Evolutionary conservation across 441 rosid species (phyloP).

Genomic region (Flueggea neowawraea): DNA sequence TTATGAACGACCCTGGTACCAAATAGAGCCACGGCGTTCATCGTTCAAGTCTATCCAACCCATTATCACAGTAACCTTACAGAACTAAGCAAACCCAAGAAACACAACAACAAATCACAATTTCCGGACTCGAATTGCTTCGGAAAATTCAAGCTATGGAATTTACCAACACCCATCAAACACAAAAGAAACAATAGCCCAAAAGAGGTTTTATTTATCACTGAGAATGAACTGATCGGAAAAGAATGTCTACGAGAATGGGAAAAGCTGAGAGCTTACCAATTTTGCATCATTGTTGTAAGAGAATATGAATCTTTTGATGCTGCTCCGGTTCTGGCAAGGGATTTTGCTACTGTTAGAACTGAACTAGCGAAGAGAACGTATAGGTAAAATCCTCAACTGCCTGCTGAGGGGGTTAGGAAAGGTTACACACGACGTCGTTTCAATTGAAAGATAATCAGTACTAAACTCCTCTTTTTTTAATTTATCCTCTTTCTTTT

Average conservation of each 20-base stretch:
- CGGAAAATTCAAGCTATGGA: slow-evolving; percentile 1
- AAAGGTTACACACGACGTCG: too few species aligned
- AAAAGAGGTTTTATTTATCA: not conserved
- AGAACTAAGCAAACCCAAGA: slow-evolving; percentile 15
- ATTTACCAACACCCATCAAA: slow-evolving; percentile 35
- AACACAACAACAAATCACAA: not conserved
- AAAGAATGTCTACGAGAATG: not conserved
- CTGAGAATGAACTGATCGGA: not conserved
- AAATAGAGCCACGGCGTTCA: slow-evolving; percentile 55
- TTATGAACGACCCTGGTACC: slow-evolving; percentile 37
- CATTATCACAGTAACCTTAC: slow-evolving; percentile 30
- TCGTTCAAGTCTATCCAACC: slow-evolving; percentile 26
- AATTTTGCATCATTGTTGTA: not conserved
- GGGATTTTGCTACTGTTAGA: too few species aligned
- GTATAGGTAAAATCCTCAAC: too few species aligned
- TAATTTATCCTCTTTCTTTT: too few species aligned
- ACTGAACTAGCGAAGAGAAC: too few species aligned
- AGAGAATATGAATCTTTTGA: too few species aligned
- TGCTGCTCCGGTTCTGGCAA: too few species aligned
- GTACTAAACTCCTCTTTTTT: too few species aligned
- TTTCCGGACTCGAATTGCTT: slow-evolving; percentile 7
- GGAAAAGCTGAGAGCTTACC: slow-evolving; percentile 13
- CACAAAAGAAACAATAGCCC: slow-evolving; percentile 7
- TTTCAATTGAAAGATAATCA: too few species aligned
- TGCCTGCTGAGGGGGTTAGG: too few species aligned